Evolutionary conservation across 1,284 basidiomycete genomes (phyloP).

Genomic region (Sanghuangporus weigelae): DNA sequence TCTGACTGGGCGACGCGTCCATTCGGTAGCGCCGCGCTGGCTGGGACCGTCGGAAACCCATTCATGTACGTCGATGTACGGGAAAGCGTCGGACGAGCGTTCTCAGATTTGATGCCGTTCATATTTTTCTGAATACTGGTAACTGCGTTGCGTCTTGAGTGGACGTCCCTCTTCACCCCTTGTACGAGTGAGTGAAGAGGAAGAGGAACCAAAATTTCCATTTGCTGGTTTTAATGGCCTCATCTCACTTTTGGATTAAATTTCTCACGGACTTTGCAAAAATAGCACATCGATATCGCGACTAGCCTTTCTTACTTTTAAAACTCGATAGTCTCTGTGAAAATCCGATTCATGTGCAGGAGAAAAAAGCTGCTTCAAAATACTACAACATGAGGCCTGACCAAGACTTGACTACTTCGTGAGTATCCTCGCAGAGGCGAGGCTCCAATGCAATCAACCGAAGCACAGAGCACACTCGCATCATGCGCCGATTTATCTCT

Average conservation of each 20-base stretch:
- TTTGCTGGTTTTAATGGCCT: not conserved
- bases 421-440: too few species aligned
- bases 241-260: not conserved
- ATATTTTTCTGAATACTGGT: constrained; percentile 29
- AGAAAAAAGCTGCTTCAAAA: not conserved
- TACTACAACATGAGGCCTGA: not conserved
- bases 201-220: constrained; percentile 30
- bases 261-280: not conserved
- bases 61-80: constrained; percentile 39
- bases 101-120: constrained; percentile 26
- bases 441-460: too few species aligned
- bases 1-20: constrained; percentile 24
- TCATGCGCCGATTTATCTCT: too few species aligned
- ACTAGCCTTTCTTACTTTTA: not conserved
- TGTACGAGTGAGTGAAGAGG: constrained; percentile 42
- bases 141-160: constrained; percentile 14
- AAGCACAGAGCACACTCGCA: too few species aligned
- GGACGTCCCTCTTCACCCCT: constrained; percentile 55
- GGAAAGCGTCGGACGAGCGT: constrained; percentile 40
- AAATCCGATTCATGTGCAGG: not conserved
- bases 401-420: not conserved
- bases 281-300: not conserved
- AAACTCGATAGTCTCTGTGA: not conserved
- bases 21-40: constrained; percentile 41
- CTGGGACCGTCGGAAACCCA: constrained; percentile 46